Evolutionary conservation across 768 basidiomycete genomes (phyloP).

Genomic region (Pulveroboletus sp.): DNA sequence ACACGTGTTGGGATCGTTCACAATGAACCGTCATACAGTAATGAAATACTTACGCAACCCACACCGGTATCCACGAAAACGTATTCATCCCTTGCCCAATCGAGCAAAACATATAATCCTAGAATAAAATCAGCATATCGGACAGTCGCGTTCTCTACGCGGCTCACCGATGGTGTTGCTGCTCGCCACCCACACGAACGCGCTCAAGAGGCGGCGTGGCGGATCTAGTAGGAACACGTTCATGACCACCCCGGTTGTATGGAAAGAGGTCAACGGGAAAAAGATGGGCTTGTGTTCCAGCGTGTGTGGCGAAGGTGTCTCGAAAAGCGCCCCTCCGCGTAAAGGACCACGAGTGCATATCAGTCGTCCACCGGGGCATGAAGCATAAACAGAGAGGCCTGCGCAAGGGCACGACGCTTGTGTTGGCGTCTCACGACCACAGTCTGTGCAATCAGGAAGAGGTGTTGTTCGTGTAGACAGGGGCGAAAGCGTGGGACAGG

Average conservation of each 20-base stretch:
- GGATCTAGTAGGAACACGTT: constrained; percentile 75
- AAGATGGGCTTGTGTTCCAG: constrained; percentile 43
- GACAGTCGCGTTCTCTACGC: not conserved
- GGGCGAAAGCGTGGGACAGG: constrained; percentile 19
- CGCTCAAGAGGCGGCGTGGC: constrained; percentile 53
- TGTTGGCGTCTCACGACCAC: constrained; percentile 13
- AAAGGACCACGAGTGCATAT: constrained; percentile 1
- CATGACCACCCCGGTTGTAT: constrained; percentile 67
- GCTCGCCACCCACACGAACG: constrained; percentile 63
- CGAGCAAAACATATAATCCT: constrained; percentile 59
- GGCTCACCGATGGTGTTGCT: constrained; percentile 33
- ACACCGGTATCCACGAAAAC: constrained; percentile 73
- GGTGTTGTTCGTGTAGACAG: constrained; percentile 20
- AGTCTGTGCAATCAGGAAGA: constrained; percentile 16
- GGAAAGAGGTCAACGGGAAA: constrained; percentile 57
- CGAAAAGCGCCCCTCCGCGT: constrained; percentile 11
- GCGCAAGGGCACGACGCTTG: constrained; percentile 1
- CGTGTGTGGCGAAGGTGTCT: constrained; percentile 6
- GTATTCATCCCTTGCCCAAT: constrained; percentile 64
- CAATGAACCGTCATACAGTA: not conserved
- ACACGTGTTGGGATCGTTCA: not conserved
- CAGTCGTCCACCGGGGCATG: constrained; percentile 4
- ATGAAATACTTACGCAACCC: constrained; percentile 53
- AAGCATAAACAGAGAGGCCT: constrained; percentile 4
- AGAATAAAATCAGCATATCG: constrained; percentile 32